phyloP scores from a whole-genome alignment of 805 yeast species.

The Starmerella geochares region DNA sequence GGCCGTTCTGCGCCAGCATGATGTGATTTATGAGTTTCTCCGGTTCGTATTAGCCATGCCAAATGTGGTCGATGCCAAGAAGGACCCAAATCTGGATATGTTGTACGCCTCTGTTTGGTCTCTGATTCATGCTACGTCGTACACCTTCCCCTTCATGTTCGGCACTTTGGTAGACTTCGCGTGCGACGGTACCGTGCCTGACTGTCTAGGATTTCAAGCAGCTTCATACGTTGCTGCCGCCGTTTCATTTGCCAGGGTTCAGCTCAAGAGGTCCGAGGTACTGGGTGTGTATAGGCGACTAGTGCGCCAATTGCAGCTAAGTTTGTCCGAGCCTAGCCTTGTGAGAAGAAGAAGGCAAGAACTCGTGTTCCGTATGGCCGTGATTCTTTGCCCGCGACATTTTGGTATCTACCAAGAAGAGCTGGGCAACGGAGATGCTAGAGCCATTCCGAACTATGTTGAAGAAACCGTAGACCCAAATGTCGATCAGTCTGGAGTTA shows the following conservation, averaged over 20 bases:
- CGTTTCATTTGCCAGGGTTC: background rate
- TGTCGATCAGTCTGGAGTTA: background rate
- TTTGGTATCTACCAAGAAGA: background rate
- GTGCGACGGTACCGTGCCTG: background rate
- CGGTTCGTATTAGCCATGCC: conserved; percentile 1
- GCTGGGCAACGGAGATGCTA: no score
- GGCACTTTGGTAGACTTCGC: background rate
- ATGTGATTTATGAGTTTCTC: background rate
- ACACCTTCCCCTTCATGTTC: conserved; percentile 13
- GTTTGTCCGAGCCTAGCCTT: background rate
- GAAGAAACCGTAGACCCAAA: background rate
- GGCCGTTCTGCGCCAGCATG: background rate
- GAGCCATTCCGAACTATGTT: background rate
- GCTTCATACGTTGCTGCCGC: conserved; percentile 5
- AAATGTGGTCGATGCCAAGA: background rate
- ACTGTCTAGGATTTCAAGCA: conserved; percentile 5
- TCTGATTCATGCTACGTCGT: conserved; percentile 1
- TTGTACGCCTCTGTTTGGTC: conserved; percentile 15
- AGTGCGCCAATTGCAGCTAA: background rate
- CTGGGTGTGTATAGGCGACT: background rate
- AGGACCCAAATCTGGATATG: background rate
- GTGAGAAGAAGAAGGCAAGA: background rate
- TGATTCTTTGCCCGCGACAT: background rate
- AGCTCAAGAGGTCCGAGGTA: background rate
- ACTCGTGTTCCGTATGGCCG: conserved; percentile 1